These are phyloP conservation scores for Mortierella sp. DNA, from an alignment of 371 early-diverging fungal genomes.

Conservation along the genomic window DNA sequence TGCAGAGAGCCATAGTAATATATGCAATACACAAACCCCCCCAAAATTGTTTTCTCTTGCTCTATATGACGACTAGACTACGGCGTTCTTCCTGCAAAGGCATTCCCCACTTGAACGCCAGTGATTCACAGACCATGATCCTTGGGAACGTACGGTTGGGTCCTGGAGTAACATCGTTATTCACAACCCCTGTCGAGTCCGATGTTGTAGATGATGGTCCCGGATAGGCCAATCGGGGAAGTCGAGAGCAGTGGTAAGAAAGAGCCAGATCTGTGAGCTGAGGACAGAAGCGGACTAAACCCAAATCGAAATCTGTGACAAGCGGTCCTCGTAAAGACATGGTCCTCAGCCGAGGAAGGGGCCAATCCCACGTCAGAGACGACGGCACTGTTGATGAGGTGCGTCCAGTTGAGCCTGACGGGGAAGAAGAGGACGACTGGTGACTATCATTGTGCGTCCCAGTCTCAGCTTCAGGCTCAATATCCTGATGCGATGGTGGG, in stretches of 20 bases:
- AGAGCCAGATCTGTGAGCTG: conserved; percentile 30
- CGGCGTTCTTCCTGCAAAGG: conserved; percentile 25
- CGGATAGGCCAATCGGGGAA: conserved; percentile 28
- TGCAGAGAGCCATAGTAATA: too few species aligned
- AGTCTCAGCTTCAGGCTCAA: too few species aligned
- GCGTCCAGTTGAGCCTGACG: background rate
- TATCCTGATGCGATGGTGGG: background rate
- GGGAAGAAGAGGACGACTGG: conserved; percentile 11
- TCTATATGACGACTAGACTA: conserved; percentile 24
- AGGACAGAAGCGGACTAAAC: conserved; percentile 29
- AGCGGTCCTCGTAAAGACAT: conserved; percentile 34
- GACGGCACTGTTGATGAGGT: background rate
- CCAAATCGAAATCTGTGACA: conserved; percentile 24
- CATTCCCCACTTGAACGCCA: conserved; percentile 43
- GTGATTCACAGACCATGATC: conserved; percentile 33
- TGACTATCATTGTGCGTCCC: too few species aligned
- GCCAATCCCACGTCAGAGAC: conserved; percentile 31
- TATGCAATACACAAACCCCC: too few species aligned
- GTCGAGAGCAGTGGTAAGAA: conserved; percentile 32
- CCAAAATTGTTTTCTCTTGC: too few species aligned
- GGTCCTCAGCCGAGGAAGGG: conserved; percentile 22
- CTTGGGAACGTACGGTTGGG: conserved; percentile 12
- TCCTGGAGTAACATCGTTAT: background rate
- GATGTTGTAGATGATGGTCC: background rate
- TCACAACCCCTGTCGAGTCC: too few species aligned